Percentiles rank a stretch among this genome's conserved stretches.
phyloP scores from a whole-genome alignment of 352 stramenopile genomes.

The Thraustochytrium striatum region DNA sequence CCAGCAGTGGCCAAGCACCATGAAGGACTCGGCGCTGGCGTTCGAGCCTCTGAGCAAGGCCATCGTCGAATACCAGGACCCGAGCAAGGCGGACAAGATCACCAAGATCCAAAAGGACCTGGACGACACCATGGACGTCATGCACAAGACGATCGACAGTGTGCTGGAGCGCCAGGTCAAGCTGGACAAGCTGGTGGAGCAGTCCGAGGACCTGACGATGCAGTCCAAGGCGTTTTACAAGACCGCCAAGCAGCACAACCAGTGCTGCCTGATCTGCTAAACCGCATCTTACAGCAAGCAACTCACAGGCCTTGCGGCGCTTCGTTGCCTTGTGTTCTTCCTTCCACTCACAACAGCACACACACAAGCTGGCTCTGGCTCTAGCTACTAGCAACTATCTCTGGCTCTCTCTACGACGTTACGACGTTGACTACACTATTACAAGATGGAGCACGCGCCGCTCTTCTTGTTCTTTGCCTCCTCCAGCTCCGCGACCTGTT shows the following conservation, averaged over 20 bases:
- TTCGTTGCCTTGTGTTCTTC: too few relatives aligned
- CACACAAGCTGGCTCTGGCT: too few relatives aligned
- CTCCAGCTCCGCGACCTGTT: background rate
- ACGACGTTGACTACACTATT: too few relatives aligned
- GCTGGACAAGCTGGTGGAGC: constrained; percentile 96
- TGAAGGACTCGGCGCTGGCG: constrained; percentile 70
- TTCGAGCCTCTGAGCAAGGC: constrained; percentile 86
- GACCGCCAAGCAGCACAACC: constrained; percentile 98
- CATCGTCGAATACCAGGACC: constrained; percentile 90
- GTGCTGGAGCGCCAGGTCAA: constrained; percentile 97
- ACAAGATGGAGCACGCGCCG: background rate
- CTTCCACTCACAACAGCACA: too few relatives aligned
- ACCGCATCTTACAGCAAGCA: too few relatives aligned
- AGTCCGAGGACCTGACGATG: constrained; percentile 93
- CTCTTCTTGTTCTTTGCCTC: background rate
- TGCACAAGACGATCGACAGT: constrained; percentile 99
- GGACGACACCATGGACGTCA: constrained; percentile 96
- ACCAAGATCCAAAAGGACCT: constrained; percentile 99
- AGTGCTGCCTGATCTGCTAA: constrained; percentile 84
- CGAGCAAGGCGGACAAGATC: constrained; percentile 97
- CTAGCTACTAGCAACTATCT: too few relatives aligned
- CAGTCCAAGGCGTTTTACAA: constrained; percentile 99
- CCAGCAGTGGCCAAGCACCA: constrained; percentile 53
- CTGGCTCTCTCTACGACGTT: too few relatives aligned
- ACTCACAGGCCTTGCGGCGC: too few relatives aligned